These are phyloP conservation scores for Withania somnifera DNA, from an alignment of 305 asterid species.

Conservation along the genomic window DNA sequence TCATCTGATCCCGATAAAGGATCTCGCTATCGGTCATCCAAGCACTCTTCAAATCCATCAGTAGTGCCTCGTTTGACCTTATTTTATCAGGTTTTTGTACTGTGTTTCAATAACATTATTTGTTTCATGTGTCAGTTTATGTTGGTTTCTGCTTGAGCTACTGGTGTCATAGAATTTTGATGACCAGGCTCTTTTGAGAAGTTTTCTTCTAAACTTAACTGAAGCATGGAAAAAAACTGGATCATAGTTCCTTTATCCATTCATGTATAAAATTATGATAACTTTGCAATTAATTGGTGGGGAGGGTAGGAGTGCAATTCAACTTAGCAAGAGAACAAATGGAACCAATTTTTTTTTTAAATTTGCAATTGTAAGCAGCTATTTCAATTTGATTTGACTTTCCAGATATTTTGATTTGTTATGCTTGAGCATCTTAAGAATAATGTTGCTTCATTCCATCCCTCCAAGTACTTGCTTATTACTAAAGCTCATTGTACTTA, in stretches of 20 bases:
- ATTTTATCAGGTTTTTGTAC: conserved; percentile 42
- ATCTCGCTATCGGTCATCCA: conserved; percentile 8
- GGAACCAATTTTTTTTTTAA: neutral
- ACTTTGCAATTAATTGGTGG: neutral
- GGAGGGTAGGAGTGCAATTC: neutral
- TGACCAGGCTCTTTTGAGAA: neutral
- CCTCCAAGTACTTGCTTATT: neutral
- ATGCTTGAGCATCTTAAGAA: neutral
- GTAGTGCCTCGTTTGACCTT: conserved; percentile 42
- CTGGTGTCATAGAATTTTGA: neutral
- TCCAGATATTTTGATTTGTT: neutral
- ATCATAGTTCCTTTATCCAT: neutral
- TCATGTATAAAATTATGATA: neutral
- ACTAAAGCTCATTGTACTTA: neutral
- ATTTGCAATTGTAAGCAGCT: neutral
- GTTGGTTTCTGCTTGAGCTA: neutral
- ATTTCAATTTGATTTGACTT: neutral
- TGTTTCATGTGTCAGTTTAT: neutral
- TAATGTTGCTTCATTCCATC: neutral
- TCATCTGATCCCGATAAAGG: conserved; percentile 22
- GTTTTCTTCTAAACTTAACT: neutral
- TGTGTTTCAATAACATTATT: neutral
- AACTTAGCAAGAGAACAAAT: neutral
- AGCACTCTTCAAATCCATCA: conserved; percentile 27
- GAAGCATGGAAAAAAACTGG: neutral